A percentile compares a stretch with the other conserved stretches of the same genome.
Conservation (phyloP, 2,329 filamentous ascomycete species). For the Ophiocordyceps camponoti-floridani region DNA sequence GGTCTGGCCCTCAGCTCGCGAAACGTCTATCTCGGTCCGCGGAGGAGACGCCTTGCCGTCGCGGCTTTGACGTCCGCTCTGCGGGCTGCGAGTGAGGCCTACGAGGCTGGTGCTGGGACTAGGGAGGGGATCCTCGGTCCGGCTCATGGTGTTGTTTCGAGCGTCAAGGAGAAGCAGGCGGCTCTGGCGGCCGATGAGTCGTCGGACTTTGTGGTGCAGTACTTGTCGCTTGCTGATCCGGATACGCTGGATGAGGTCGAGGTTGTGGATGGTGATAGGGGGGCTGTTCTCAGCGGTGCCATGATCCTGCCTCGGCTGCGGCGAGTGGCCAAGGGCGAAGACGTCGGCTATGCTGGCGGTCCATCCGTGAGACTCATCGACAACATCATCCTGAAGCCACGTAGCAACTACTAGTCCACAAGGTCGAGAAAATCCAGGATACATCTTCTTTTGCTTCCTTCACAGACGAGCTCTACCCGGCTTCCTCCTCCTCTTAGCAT, state of each 20-base stretch:
- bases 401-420: no score
- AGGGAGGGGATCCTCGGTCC: slow-evolving; percentile 45
- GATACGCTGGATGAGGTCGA: slow-evolving; percentile 66
- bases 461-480: slow-evolving; percentile 29
- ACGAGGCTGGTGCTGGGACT: not conserved
- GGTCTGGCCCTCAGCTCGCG: slow-evolving; percentile 82
- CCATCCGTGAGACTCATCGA: slow-evolving; percentile 80
- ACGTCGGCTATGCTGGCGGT: slow-evolving; percentile 53
- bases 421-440: no score
- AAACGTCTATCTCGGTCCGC: slow-evolving; percentile 76
- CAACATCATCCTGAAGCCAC: slow-evolving; percentile 53
- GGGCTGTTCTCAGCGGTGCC: slow-evolving; percentile 77
- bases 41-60: slow-evolving; percentile 53
- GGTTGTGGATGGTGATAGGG: slow-evolving; percentile 46
- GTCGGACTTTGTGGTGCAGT: slow-evolving; percentile 52
- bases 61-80: not conserved
- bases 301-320: slow-evolving; percentile 79
- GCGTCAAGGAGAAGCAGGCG: slow-evolving; percentile 41
- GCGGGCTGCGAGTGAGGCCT: not conserved
- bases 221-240: slow-evolving; percentile 78
- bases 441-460: not conserved
- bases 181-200: slow-evolving; percentile 33
- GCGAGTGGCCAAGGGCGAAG: slow-evolving; percentile 48
- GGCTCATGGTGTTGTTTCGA: slow-evolving; percentile 42
- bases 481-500: slow-evolving; percentile 27